Evolutionary conservation across 306 rosid species (phyloP).

Genomic region (Prunus davidiana): DNA sequence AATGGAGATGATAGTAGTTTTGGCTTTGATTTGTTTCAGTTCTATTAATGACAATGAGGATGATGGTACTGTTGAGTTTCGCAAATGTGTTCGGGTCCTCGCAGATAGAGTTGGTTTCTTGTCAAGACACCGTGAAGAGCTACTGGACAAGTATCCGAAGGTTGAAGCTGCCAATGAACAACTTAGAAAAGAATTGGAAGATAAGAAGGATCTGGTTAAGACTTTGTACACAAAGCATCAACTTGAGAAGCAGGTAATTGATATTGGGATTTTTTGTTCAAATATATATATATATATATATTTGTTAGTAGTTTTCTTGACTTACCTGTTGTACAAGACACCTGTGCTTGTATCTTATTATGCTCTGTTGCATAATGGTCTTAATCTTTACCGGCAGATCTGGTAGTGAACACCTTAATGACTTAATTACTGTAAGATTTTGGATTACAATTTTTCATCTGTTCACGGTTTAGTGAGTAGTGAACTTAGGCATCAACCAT

Average conservation of each 20-base stretch:
- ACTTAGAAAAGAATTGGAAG: slow-evolving; percentile 81
- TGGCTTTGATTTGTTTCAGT: slow-evolving; percentile 48
- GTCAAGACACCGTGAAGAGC: slow-evolving; percentile 76
- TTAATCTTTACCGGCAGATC: neutral
- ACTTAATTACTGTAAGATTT: neutral
- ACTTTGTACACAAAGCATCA: slow-evolving; percentile 84
- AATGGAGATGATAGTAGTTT: slow-evolving; percentile 16
- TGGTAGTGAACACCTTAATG: no score
- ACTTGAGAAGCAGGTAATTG: slow-evolving; percentile 86
- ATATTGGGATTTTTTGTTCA: neutral
- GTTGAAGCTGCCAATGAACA: slow-evolving; percentile 74
- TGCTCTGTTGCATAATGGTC: neutral
- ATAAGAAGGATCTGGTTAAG: slow-evolving; percentile 74
- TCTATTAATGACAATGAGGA: slow-evolving; percentile 77
- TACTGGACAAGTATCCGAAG: slow-evolving; percentile 67
- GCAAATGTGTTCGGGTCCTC: slow-evolving; percentile 66
- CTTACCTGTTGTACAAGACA: no score
- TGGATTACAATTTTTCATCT: neutral
- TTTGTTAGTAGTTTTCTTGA: neutral
- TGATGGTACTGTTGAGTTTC: slow-evolving; percentile 75
- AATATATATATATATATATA: neutral
- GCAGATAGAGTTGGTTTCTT: slow-evolving; percentile 75
- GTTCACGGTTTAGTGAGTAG: neutral
- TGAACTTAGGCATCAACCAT: neutral
- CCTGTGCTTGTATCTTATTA: no score